A percentile compares a stretch with the other conserved stretches of the same genome.
Conservation (phyloP, 495 filamentous ascomycete genomes). For the Penicillium fimorum region DNA sequence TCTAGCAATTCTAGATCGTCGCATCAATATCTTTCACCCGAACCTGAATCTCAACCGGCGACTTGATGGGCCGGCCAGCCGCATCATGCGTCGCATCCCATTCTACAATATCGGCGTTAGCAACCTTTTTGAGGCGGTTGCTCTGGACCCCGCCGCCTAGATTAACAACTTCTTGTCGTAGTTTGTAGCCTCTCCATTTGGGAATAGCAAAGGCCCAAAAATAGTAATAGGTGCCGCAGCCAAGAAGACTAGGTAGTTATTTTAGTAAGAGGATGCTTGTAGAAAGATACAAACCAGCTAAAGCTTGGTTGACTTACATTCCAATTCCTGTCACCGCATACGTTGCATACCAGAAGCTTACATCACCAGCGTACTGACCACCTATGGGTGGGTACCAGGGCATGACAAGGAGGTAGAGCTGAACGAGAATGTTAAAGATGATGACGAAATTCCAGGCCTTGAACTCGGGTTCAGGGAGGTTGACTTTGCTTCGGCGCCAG, state of each 20-base stretch:
- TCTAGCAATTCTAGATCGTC: too few relatives aligned
- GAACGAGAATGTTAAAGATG: conserved; percentile 47
- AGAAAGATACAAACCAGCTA: not conserved
- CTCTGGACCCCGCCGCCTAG: not conserved
- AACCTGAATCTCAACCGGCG: not conserved
- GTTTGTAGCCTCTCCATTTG: not conserved
- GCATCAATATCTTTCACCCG: not conserved
- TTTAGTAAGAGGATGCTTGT: not conserved
- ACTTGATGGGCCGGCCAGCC: not conserved
- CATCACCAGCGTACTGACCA: conserved; percentile 47
- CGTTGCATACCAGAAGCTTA: conserved; percentile 58
- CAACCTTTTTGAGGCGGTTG: not conserved
- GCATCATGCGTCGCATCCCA: conserved; percentile 1
- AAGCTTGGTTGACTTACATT: conserved; percentile 35
- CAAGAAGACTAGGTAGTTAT: not conserved
- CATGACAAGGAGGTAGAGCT: conserved; percentile 51
- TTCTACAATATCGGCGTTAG: not conserved
- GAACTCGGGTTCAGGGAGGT: conserved; percentile 36
- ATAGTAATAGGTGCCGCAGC: conserved; percentile 1
- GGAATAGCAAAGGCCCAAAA: conserved; percentile 2
- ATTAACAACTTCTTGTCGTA: not conserved
- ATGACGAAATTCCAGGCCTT: conserved; percentile 47
- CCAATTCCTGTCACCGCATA: conserved; percentile 50
- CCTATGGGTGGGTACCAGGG: conserved; percentile 56
- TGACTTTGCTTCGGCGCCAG: conserved; percentile 39